Evolutionary conservation across 257 asterid species (phyloP), one percentile per base, ranked within the genome.

Genomic region (Prunella vulgaris): DNA sequence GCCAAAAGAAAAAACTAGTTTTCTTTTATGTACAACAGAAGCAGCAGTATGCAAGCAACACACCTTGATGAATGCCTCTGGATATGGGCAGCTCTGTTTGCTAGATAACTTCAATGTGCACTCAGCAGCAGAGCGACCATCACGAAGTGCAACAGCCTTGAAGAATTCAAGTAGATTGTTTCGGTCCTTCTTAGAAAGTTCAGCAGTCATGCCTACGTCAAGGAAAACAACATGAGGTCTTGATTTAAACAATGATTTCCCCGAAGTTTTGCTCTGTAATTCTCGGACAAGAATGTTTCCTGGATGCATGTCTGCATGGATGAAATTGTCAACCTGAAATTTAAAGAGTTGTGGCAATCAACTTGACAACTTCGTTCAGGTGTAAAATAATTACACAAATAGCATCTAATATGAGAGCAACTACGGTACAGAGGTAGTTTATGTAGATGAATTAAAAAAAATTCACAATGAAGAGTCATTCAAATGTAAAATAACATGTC

Each of bases 271-370:
- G 44, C 73, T 78, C 60, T 66, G 79, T 30, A 81, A 69, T 57
- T 80, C 83, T 64, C 92, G 81, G 69, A 93, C 96, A 58, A 93
- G 95, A 76, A 93, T 90, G 79, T 93, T 93, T 74, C 98, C 98
- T 4, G 98, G 98, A 84, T 93, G 97, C 98, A 93, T 90, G 86
- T 93, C 98, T 17, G 97, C 95, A 72, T 90, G 97, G 74, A 90
- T 71, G 80, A 93, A 90, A 79, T 89, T 90, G 77, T 93, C 97
- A 30, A 85, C 93, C 98, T 93, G 89, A 76, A 79, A 81, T 59
- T 17, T 40, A 57, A 72, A 42, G 14, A 60, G 70, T 59, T 25
- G 24, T 32, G 10, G 30, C 49, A 35, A 75, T 66, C 56, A 69
- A 37, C 49, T 63, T 22, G 22, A 60, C 10, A 46, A 44, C 12